A percentile compares a stretch with the other conserved stretches of the same genome.
Conservation (phyloP, 208 protist genomes). For the Angomonas ambiguus region DNA sequence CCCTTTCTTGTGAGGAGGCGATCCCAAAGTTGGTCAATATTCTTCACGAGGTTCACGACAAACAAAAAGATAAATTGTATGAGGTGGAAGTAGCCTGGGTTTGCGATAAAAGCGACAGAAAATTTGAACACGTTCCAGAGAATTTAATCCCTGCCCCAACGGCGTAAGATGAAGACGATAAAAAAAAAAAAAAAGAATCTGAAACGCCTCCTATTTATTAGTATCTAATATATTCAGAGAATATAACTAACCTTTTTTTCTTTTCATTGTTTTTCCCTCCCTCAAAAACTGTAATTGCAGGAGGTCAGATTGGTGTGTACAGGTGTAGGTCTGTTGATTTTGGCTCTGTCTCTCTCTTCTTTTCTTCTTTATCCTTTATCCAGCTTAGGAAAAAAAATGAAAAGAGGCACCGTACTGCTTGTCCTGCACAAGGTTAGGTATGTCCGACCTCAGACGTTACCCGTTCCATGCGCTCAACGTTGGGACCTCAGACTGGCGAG, state of each 20-base stretch:
- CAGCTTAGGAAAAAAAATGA: slow-evolving; percentile 10
- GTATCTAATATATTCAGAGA: slow-evolving; percentile 1
- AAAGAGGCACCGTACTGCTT: slow-evolving; percentile 2
- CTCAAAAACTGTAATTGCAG: too few species aligned
- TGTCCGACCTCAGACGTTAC: slow-evolving; percentile 51
- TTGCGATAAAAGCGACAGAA: slow-evolving; percentile 85
- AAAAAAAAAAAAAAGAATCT: not conserved
- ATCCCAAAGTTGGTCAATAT: slow-evolving; percentile 94
- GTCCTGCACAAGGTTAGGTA: slow-evolving; percentile 80
- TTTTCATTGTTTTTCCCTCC: slow-evolving; percentile 1
- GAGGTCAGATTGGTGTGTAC: too few species aligned
- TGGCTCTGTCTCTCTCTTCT: not conserved
- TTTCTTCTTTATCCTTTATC: slow-evolving; percentile 13
- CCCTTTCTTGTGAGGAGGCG: slow-evolving; percentile 92
- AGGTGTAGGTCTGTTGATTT: not conserved
- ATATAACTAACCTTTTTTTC: slow-evolving; percentile 11
- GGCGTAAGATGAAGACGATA: slow-evolving; percentile 12
- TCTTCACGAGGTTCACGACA: slow-evolving; percentile 77
- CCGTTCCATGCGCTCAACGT: slow-evolving; percentile 80
- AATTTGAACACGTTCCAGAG: slow-evolving; percentile 67
- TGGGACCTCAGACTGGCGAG: slow-evolving; percentile 83
- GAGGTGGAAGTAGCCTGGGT: slow-evolving; percentile 98
- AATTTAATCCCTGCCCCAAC: slow-evolving; percentile 49
- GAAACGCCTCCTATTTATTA: not conserved
- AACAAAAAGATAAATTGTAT: slow-evolving; percentile 95